Conservation (phyloP, 768 basidiomycete genomes). For the Collybia nuda region DNA sequence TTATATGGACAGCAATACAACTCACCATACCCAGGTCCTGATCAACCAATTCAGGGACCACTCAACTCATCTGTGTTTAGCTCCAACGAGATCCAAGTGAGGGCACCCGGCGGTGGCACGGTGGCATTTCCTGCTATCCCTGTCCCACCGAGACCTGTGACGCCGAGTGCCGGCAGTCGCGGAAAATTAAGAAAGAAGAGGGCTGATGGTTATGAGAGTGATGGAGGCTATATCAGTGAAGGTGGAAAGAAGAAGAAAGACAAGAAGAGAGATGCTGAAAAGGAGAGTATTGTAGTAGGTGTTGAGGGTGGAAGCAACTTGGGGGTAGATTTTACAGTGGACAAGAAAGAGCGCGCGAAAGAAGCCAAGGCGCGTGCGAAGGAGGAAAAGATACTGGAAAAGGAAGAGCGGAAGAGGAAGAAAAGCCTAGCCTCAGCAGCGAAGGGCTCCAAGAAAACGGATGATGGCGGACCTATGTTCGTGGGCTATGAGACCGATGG, state of each 20-base stretch:
- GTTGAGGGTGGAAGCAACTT: conserved; percentile 1
- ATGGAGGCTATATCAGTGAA: conserved; percentile 52
- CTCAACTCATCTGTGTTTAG: conserved; percentile 2
- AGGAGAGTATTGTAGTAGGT: conserved; percentile 8
- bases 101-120: not conserved
- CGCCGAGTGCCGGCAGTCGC: conserved; percentile 11
- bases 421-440: conserved; percentile 27
- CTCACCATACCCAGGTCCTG: conserved; percentile 8
- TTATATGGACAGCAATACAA: conserved; percentile 8
- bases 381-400: conserved; percentile 22
- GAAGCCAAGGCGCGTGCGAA: conserved; percentile 21
- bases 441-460: conserved; percentile 15
- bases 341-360: conserved; percentile 26
- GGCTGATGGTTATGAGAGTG: conserved; percentile 51
- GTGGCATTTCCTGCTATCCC: conserved; percentile 24
- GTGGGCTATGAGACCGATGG: conserved; percentile 29
- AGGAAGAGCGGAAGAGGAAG: conserved; percentile 33
- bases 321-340: conserved; percentile 5
- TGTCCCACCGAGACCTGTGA: conserved; percentile 21
- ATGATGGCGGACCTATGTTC: not conserved
- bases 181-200: conserved; percentile 43
- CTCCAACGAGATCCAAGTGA: conserved; percentile 2
- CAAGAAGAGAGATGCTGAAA: conserved; percentile 16
- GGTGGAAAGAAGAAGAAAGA: conserved; percentile 29
- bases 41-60: not conserved